These are phyloP conservation scores for Tricholoma bakamatsutake DNA, from an alignment of 768 basidiomycete species.

Conservation along the genomic window DNA sequence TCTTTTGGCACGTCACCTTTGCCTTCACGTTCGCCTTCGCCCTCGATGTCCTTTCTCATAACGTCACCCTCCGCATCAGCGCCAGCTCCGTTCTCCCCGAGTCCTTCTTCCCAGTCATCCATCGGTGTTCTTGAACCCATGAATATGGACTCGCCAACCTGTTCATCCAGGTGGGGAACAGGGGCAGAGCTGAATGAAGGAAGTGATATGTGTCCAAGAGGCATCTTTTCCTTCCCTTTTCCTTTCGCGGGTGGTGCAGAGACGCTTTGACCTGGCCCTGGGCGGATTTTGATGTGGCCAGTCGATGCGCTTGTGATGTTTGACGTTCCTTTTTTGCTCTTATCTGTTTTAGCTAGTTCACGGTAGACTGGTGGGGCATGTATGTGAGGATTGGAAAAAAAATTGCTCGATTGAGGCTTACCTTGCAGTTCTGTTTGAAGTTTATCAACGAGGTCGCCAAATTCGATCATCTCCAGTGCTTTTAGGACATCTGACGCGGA, in stretches of 20 bases:
- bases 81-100: slow-evolving; percentile 22
- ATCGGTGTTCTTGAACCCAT: slow-evolving; percentile 23
- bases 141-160: slow-evolving; percentile 23
- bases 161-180: slow-evolving; percentile 8
- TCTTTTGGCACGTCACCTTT: slow-evolving; percentile 21
- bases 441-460: slow-evolving; percentile 60
- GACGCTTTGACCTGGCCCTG: slow-evolving; percentile 7
- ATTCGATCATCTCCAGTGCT: slow-evolving; percentile 74
- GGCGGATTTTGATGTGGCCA: slow-evolving; percentile 15
- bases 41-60: slow-evolving; percentile 31
- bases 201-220: slow-evolving; percentile 15
- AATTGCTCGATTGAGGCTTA: slow-evolving; percentile 22
- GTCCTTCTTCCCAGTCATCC: slow-evolving; percentile 24
- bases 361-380: slow-evolving; percentile 47
- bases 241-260: slow-evolving; percentile 13
- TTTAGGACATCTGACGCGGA: slow-evolving; percentile 88
- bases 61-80: slow-evolving; percentile 25
- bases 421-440: slow-evolving; percentile 63
- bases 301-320: slow-evolving; percentile 18
- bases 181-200: slow-evolving; percentile 27
- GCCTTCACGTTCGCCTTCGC: slow-evolving; percentile 31
- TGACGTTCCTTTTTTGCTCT: slow-evolving; percentile 36
- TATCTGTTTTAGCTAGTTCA: slow-evolving; percentile 56
- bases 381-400: background rate
- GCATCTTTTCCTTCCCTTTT: slow-evolving; percentile 33